Base-by-base conservation (phyloP, 352 stramenopile species). In the Phytophthora palmivora region DNA sequence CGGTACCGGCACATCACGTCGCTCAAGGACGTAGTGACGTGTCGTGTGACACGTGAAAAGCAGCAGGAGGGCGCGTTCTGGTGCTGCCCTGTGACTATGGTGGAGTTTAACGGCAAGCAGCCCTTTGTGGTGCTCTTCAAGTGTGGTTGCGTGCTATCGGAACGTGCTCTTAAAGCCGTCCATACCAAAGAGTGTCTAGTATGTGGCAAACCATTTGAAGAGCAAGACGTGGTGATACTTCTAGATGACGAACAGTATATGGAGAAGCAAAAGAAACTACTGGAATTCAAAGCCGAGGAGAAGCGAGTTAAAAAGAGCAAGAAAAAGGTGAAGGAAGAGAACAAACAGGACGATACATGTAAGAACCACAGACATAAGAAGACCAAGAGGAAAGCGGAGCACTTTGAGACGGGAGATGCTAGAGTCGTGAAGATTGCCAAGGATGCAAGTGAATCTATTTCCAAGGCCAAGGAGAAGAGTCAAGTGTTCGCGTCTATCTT, bases 61-160 rank as follows among this genome's bases (percentile, higher is more conserved):
- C 46, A 58, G 6, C 24, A 59, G 22, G 22, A 58, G 21, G 51
- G 57, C 34, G 34, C 56, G 30, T 22, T 52, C 6, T 75, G 67
- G 67, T 51, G 62, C 55, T 98, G 92, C 52, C 92, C 92, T 22
- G 71, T 97, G 15, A 97, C 88, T n/a, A 78, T 92, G 67, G 52
- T 83, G 41, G 85, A 95, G 63, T 91, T 98, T 58, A 97, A 90
- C 41, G 91, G 91, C 61, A 88, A 88, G 38, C 78, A 95, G 49
- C 82, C 88, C 0, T 98, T 98, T 56, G 72, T 94, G 37, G 74
- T 96, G 41, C 46, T 95, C 9, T 78, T 83, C 19, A 71, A 63
- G 48, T 97, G 91, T 39, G 92, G 92, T 26, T 97, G 88, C 54
- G 89, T 98, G 30, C 56, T 98, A 7, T 95, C 88, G 24, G 92